These are phyloP conservation scores for Aspergillus intermedius DNA, from an alignment of 2,329 filamentous ascomycete species.

Conservation along the genomic window DNA sequence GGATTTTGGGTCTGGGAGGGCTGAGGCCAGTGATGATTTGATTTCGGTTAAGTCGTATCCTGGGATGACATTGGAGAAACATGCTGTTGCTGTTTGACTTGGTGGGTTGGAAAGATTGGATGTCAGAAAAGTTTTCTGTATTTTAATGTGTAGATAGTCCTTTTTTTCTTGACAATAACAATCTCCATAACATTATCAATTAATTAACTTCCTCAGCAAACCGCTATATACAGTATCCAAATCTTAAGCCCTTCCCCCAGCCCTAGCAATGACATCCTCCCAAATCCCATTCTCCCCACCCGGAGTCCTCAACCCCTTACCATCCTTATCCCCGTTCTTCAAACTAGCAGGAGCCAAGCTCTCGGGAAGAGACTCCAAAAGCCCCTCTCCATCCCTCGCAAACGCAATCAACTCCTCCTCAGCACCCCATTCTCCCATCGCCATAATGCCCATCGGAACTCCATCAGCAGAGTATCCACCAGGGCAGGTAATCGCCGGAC, in stretches of 20 bases:
- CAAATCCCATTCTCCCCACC: slow-evolving; percentile 21
- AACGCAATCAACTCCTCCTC: slow-evolving; percentile 49
- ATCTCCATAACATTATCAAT: too few relatives aligned
- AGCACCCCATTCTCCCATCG: slow-evolving; percentile 50
- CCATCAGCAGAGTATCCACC: slow-evolving; percentile 58
- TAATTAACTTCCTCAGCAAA: too few relatives aligned
- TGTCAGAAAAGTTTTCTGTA: too few relatives aligned
- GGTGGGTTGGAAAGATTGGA: too few relatives aligned
- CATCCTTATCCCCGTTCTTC: slow-evolving; percentile 3
- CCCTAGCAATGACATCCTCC: slow-evolving; percentile 33
- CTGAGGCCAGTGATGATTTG: slow-evolving; percentile 34
- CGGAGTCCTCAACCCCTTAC: slow-evolving; percentile 22
- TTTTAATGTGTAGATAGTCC: too few relatives aligned
- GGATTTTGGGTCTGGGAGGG: slow-evolving; percentile 42
- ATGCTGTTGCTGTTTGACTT: too few relatives aligned
- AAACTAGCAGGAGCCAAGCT: slow-evolving; percentile 3
- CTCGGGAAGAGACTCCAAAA: slow-evolving; percentile 29
- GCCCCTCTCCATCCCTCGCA: slow-evolving; percentile 46
- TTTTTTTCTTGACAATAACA: too few relatives aligned
- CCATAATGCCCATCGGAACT: slow-evolving; percentile 49
- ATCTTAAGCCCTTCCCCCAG: slow-evolving; percentile 6
- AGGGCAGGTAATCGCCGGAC: slow-evolving; percentile 67
- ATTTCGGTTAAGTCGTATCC: not conserved
- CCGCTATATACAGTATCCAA: too few relatives aligned
- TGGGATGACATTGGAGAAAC: too few relatives aligned